These are phyloP conservation scores for Escovopsis weberi DNA, from an alignment of 2,329 filamentous ascomycete genomes.

Conservation along the genomic window DNA sequence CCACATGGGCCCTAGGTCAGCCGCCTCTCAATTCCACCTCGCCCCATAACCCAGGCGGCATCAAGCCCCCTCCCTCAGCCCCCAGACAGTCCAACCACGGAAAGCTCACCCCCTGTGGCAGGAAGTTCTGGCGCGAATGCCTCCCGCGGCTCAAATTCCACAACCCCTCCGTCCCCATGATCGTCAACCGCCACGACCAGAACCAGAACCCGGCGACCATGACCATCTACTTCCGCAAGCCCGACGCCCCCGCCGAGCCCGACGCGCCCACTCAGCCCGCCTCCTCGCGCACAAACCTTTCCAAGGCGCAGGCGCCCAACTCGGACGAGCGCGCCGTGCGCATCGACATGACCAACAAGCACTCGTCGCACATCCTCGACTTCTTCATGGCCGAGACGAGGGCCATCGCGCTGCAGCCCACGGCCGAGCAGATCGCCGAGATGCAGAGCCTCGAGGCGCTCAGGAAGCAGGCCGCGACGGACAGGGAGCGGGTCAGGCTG, in stretches of 20 bases:
- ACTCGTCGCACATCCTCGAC: slow-evolving; percentile 46
- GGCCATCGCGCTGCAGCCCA: slow-evolving; percentile 41
- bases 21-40: slow-evolving; percentile 13
- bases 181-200: slow-evolving; percentile 53
- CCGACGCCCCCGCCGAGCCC: slow-evolving; percentile 12
- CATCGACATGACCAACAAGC: slow-evolving; percentile 50
- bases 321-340: slow-evolving; percentile 35
- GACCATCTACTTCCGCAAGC: slow-evolving; percentile 47
- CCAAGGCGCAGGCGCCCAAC: slow-evolving; percentile 33
- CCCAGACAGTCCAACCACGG: neutral
- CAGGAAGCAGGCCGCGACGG: slow-evolving; percentile 33
- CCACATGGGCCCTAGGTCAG: slow-evolving; percentile 59
- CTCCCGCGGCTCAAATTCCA: slow-evolving; percentile 85
- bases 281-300: slow-evolving; percentile 33
- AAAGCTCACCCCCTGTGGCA: slow-evolving; percentile 19
- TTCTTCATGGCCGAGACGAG: slow-evolving; percentile 48
- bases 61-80: neutral
- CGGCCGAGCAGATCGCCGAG: slow-evolving; percentile 43
- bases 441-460: slow-evolving; percentile 43
- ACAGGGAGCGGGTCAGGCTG: slow-evolving; percentile 38
- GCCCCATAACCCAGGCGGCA: slow-evolving; percentile 7
- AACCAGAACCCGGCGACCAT: slow-evolving; percentile 43
- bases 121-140: slow-evolving; percentile 77
- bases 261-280: slow-evolving; percentile 22
- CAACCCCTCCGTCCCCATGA: slow-evolving; percentile 76